phyloP scores from a whole-genome alignment of 1,284 basidiomycete species.

The Wolfiporia cocos region DNA sequence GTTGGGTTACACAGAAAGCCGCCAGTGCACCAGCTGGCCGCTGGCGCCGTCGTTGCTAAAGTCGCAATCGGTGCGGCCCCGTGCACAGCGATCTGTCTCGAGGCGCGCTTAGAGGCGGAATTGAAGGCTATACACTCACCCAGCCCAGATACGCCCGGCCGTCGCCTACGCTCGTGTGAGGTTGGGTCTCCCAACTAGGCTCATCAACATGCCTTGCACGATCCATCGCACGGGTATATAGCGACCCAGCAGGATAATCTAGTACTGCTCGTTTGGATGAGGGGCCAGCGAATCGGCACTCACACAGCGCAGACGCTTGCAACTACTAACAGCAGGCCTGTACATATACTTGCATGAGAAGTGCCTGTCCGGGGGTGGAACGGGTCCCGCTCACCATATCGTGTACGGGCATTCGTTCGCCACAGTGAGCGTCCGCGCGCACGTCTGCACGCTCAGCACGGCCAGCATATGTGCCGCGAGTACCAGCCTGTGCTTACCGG shows the following conservation, averaged over 20 bases:
- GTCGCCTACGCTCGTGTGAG: conserved; percentile 25
- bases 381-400: conserved; percentile 29
- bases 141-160: conserved; percentile 35
- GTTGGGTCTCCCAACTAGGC: conserved; percentile 27
- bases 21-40: conserved; percentile 39
- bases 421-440: conserved; percentile 24
- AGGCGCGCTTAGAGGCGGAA: neutral
- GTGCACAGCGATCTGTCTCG: neutral
- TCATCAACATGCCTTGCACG: neutral
- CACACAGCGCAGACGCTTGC: too few relatives aligned
- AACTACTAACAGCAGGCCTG: conserved; percentile 23
- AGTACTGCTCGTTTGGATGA: conserved; percentile 18
- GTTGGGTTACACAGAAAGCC: conserved; percentile 36
- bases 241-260: conserved; percentile 23
- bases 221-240: conserved; percentile 1
- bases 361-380: neutral
- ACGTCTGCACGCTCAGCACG: too few relatives aligned
- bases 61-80: conserved; percentile 33
- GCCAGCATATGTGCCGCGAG: too few relatives aligned
- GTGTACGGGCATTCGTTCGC: conserved; percentile 29
- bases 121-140: conserved; percentile 4
- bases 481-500: too few relatives aligned
- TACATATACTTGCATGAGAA: neutral
- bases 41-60: conserved; percentile 29
- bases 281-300: conserved; percentile 19